Conservation (phyloP, 1,139 yeast genomes). For the Suhomyces chickasaworum region DNA sequence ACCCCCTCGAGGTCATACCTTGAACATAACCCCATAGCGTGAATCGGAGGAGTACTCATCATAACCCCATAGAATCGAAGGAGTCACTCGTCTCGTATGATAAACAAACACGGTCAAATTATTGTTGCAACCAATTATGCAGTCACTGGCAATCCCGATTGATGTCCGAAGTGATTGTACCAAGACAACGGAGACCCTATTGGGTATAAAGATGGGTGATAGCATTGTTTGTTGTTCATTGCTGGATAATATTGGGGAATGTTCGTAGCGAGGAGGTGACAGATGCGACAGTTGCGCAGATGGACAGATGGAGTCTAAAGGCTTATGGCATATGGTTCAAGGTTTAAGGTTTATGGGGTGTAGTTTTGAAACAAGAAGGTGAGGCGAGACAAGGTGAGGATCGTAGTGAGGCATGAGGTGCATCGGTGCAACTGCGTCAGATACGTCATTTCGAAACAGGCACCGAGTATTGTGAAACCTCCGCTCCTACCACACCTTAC, state of each 20-base stretch:
- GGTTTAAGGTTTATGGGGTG: too few species aligned
- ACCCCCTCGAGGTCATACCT: neutral
- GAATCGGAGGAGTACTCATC: neutral
- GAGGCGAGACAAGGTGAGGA: neutral
- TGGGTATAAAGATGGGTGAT: too few species aligned
- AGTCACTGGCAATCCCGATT: too few species aligned
- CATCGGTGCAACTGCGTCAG: neutral
- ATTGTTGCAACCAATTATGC: too few species aligned
- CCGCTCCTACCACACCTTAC: too few species aligned
- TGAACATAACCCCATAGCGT: neutral
- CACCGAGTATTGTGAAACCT: neutral
- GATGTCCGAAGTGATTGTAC: too few species aligned
- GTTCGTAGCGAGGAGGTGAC: constrained; percentile 3
- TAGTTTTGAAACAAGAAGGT: neutral
- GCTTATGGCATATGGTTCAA: too few species aligned
- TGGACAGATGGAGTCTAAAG: too few species aligned
- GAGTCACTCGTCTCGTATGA: too few species aligned
- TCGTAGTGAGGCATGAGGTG: neutral
- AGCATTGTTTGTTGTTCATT: neutral
- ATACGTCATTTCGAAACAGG: neutral
- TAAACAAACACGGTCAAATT: too few species aligned
- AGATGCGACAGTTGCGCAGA: constrained; percentile 1
- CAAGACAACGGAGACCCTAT: too few species aligned
- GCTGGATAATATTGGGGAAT: constrained; percentile 1
- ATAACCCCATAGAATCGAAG: too few species aligned